phyloP scores from a whole-genome alignment of 2,329 filamentous ascomycete species.

The Colletotrichum echinochloae region DNA sequence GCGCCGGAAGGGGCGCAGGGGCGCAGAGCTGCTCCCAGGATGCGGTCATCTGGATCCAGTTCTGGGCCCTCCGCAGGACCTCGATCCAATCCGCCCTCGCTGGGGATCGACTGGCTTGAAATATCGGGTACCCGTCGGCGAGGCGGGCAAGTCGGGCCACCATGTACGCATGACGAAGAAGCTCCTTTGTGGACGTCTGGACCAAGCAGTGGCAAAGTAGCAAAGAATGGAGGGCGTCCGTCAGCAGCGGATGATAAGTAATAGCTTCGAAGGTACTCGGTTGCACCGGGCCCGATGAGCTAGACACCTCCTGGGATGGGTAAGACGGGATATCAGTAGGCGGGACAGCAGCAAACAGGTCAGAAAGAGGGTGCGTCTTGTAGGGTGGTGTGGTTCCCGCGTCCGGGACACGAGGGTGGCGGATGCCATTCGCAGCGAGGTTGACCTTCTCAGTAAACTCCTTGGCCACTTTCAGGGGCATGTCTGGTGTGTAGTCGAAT shows the following conservation, averaged over 20 bases:
- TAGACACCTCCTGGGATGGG: conserved; percentile 60
- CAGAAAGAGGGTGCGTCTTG: conserved; percentile 61
- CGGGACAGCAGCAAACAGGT: conserved; percentile 78
- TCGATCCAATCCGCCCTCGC: conserved; percentile 86
- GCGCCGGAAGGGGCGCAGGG: conserved; percentile 64
- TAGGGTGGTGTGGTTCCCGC: conserved; percentile 47
- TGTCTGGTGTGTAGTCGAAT: conserved; percentile 82
- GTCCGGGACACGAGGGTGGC: conserved; percentile 51
- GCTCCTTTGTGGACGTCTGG: conserved; percentile 82
- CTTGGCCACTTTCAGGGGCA: conserved; percentile 70
- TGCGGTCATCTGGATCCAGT: conserved; percentile 74
- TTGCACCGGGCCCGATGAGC: conserved; percentile 49
- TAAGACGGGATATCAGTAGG: conserved; percentile 76
- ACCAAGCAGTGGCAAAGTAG: conserved; percentile 83
- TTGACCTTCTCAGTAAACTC: conserved; percentile 69
- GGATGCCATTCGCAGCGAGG: conserved; percentile 62
- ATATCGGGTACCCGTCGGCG: conserved; percentile 83
- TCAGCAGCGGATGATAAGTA: conserved; percentile 85
- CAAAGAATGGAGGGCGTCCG: conserved; percentile 81
- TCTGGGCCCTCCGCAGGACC: conserved; percentile 73
- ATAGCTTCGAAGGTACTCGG: conserved; percentile 65
- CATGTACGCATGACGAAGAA: conserved; percentile 84
- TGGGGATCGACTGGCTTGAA: conserved; percentile 77
- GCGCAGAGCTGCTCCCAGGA: conserved; percentile 80
- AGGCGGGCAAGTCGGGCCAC: conserved; percentile 80